Percentiles rank a stretch among this genome's conserved stretches.
Conservation (phyloP, 2,329 filamentous ascomycete species). For the Alternaria conjuncta region DNA sequence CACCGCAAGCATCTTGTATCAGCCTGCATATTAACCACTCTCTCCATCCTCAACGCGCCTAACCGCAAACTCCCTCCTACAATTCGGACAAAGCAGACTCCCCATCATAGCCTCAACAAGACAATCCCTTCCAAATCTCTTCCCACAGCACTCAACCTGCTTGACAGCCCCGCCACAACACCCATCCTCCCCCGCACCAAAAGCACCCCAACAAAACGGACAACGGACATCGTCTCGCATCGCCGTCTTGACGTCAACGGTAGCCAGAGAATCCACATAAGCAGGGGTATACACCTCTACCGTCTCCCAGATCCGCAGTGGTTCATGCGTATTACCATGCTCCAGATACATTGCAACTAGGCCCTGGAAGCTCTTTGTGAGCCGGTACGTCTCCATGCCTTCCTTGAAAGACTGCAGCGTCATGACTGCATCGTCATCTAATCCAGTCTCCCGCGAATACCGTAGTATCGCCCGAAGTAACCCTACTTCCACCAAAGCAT, state of each 20-base stretch:
- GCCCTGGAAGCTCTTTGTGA: background rate
- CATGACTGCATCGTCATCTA: background rate
- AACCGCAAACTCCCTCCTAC: background rate
- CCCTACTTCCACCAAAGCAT: background rate
- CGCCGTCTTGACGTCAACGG: background rate
- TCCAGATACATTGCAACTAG: background rate
- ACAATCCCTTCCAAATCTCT: background rate
- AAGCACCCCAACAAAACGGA: background rate
- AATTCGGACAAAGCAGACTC: background rate
- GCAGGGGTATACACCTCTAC: background rate
- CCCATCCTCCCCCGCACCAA: background rate
- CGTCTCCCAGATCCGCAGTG: background rate
- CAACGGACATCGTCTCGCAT: background rate
- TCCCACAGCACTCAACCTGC: background rate
- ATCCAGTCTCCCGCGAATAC: background rate
- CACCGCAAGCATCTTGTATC: background rate
- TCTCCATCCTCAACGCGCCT: background rate
- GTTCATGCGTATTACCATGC: accelerated
- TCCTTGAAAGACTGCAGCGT: background rate
- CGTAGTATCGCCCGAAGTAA: background rate
- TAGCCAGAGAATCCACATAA: background rate
- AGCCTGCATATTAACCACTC: accelerated
- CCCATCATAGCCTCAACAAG: background rate
- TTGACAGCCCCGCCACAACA: background rate
- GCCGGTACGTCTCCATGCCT: background rate